Evolutionary conservation across 1,284 basidiomycete species (phyloP), one percentile per base, ranked within the genome.

Genomic region (Cryptococcus deneoformans): DNA sequence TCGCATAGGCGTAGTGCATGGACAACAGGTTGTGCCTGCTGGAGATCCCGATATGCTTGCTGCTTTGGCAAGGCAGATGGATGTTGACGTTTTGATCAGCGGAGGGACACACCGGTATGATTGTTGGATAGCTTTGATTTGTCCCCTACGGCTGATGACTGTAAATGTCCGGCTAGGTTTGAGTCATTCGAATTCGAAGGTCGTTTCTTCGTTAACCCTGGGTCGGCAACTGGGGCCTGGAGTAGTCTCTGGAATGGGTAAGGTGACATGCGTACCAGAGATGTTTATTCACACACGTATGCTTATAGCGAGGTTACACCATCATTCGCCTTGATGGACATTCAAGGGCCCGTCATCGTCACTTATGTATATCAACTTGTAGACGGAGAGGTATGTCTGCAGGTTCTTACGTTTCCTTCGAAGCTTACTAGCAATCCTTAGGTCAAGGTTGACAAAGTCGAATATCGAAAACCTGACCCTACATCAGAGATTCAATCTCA

Each of bases 321-420:
- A 2, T 92, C 89, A 6, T 96, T 97, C 71, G 92, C 93, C 0
- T 79, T 96, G 39, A 90, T 97, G 86, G 93, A 96, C 69, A 87
- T 97, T 49, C 93, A 96, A 78, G 93, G 93, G 2, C 86, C 90
- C 1, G 90, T 94, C 3, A 89, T 97, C 36, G 92, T 95, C 38
- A 96, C 92, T 7, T 96, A 96, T 71, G 92, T 97, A 1, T 97
- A 97, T 75, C 91, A 94, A 72, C 84, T 95, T 20, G 87, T 95
- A 45, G 90, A 95, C 38, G 91, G 91, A 46, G 93, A 96, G 77
- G 92, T 92, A 6, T 82, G 76, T 66, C 12, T 49, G 20, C 16
- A 10, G 10, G n/a, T 24, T 24, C 10, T 12, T 46, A 5, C 12
- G n/a, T 2, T 29, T 35, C 35, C n/a, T 2, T 29, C n/a, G 24